Evolutionary conservation across 73 alveolate genomes (phyloP).

Genomic region (Breviolum minutum): DNA sequence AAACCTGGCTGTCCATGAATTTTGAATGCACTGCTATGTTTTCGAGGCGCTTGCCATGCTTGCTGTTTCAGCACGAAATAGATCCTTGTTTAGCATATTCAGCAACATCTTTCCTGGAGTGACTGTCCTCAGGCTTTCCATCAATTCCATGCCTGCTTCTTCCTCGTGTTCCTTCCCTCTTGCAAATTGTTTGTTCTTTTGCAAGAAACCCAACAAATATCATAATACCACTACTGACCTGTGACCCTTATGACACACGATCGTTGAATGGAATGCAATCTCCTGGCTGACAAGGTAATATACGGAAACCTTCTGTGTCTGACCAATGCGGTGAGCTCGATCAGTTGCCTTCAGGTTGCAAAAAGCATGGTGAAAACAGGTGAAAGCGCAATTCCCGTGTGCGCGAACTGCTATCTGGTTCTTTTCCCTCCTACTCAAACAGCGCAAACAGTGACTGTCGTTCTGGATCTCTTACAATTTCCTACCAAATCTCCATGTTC

Average conservation of each 20-base stretch:
- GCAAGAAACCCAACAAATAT: neutral
- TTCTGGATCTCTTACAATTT: too few species aligned
- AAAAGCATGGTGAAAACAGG: too few species aligned
- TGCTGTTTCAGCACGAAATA: neutral
- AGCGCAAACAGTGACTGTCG: neutral
- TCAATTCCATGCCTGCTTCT: neutral
- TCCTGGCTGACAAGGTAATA: neutral
- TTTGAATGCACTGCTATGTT: neutral
- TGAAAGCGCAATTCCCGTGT: too few species aligned
- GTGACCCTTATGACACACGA: too few species aligned
- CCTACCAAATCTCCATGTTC: too few species aligned
- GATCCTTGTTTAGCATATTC: neutral
- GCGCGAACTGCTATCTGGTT: neutral
- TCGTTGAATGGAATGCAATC: neutral
- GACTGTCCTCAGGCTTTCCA: neutral
- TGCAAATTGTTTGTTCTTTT: neutral
- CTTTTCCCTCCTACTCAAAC: neutral
- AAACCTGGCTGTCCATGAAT: neutral
- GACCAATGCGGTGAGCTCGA: constrained; percentile 46
- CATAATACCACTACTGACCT: neutral
- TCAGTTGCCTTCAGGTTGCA: neutral
- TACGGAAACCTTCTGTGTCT: neutral
- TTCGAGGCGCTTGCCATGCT: neutral
- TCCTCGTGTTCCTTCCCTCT: neutral
- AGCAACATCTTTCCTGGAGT: neutral